Base-by-base conservation (phyloP, 2,329 filamentous ascomycete genomes). In the Pyricularia grisea region DNA sequence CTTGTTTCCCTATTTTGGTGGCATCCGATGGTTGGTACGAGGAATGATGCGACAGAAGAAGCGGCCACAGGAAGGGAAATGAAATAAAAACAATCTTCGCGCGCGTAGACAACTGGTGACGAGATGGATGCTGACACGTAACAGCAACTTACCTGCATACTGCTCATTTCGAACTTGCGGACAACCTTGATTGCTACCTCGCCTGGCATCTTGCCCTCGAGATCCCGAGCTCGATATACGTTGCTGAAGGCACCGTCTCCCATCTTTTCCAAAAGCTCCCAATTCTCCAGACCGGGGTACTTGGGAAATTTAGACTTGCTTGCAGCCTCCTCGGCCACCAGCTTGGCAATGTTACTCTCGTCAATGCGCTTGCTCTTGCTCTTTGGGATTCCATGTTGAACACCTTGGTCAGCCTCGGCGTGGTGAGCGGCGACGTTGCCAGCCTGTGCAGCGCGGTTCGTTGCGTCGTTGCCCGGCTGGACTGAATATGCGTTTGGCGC, bases 171-270 rank as follows among this genome's bases (percentile, higher is more conserved):
- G 78, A 93, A 98, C 82, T 98, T 98, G 77, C 95, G 91, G 72
- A 99, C 95, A 67, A 99, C 95, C 81, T 99, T 99, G 85, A 99
- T 98, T 74, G 94, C 95, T 42, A 95, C 93, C 77, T 98, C 90
- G 73, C 87, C 88, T 72, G 87, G 86, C 27, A 30, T 33, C 71
- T 89, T 84, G 60, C 92, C 91, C 6, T 88, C 85, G 65, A 81
- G 78, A 78, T 99, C 95, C 73, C 85, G 87, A 55, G 95, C 95
- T 58, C 92, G 90, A 80, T 98, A 99, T 72, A 99, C 95, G 76
- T 98, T 98, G 83, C 94, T 98, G 85, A 99, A 99, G 71, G 95
- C 95, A 71, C 95, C 95, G 74, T 98, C 95, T 72, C 95, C 95
- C 94, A 99, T 99, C 86, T 98, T 98, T 81, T 97, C 94, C 68